These are phyloP conservation scores for Cyclotella sp. DNA, from an alignment of 108 stramenopile genomes.

Conservation along the genomic window DNA sequence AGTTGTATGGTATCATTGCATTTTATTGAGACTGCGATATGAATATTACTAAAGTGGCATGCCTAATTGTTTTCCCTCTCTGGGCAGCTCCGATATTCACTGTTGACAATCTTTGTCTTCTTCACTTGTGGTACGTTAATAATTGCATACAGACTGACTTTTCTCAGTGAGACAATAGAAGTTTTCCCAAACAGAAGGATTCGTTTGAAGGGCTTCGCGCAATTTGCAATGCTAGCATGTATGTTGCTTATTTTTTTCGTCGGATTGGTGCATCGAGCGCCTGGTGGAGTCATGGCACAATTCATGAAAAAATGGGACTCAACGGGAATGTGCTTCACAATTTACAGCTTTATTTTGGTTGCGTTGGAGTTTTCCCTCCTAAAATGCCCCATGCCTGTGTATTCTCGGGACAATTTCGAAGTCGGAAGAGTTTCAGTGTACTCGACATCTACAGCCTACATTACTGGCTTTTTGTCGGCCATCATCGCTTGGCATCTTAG, in stretches of 20 bases:
- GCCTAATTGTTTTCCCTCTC: background rate
- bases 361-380: conserved; percentile 66
- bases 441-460: conserved; percentile 51
- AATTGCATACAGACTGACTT: conserved; percentile 77
- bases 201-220: conserved; percentile 61
- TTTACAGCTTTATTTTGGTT: conserved; percentile 55
- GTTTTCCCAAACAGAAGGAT: conserved; percentile 52
- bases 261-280: conserved; percentile 67
- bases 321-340: conserved; percentile 55
- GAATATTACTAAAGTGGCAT: background rate
- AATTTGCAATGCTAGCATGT: conserved; percentile 49
- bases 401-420: conserved; percentile 54
- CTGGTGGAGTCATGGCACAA: conserved; percentile 59
- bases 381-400: conserved; percentile 59
- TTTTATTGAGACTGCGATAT: too few relatives aligned
- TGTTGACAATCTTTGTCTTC: conserved; percentile 73
- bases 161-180: conserved; percentile 53
- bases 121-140: conserved; percentile 64
- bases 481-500: conserved; percentile 45
- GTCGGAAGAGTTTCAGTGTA: conserved; percentile 69
- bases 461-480: conserved; percentile 56
- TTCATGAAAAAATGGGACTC: conserved; percentile 66
- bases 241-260: conserved; percentile 58
- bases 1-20: background rate
- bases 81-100: conserved; percentile 60